These are phyloP conservation scores for Hortiboletus campestris DNA, from an alignment of 768 basidiomycete genomes.

Conservation along the genomic window DNA sequence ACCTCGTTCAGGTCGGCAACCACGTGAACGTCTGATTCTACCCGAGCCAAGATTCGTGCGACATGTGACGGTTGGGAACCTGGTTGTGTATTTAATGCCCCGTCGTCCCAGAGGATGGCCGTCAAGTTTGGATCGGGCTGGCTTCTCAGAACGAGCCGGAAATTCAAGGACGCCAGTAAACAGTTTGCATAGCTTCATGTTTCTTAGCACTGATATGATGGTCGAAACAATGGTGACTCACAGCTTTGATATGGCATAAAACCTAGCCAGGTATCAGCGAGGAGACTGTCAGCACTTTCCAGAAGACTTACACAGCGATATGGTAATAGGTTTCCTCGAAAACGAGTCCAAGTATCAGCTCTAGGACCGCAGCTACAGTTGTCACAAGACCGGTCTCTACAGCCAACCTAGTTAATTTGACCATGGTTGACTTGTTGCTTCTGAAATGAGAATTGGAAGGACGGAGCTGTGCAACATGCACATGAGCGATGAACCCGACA, in stretches of 20 bases:
- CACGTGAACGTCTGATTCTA: background rate
- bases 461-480: conserved; percentile 8
- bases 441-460: conserved; percentile 4
- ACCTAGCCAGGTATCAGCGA: background rate
- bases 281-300: no score
- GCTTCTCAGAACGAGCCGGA: conserved; percentile 6
- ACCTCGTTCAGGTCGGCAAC: background rate
- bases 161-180: conserved; percentile 16
- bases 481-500: background rate
- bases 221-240: background rate
- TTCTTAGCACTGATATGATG: background rate
- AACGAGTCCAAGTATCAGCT: conserved; percentile 10
- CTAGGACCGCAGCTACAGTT: conserved; percentile 13
- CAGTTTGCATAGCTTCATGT: conserved; percentile 15
- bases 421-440: background rate
- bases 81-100: background rate
- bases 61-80: background rate
- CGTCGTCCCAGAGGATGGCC: background rate
- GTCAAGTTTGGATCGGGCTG: background rate
- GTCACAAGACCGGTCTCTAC: conserved; percentile 27
- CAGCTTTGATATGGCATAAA: conserved; percentile 15
- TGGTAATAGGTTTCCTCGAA: background rate
- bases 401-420: conserved; percentile 20
- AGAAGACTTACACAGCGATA: conserved; percentile 18
- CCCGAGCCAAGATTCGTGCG: no score